Conservation (phyloP, 1,284 basidiomycete species). For the Ustilago esculenta region DNA sequence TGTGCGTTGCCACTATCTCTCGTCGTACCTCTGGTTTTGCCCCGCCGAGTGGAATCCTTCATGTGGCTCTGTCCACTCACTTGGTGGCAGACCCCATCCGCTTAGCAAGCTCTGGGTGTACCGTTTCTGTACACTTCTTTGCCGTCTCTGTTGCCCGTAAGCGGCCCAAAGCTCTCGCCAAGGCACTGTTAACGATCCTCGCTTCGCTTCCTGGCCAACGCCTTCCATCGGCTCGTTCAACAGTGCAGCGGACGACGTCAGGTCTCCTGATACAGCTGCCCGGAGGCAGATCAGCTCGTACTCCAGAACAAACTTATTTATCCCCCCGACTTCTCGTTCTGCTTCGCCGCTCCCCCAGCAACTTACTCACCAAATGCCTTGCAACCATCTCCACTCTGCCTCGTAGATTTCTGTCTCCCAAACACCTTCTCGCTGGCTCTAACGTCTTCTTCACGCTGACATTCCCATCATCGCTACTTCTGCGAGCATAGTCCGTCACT, state of each 20-base stretch:
- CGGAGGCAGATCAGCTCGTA: too few species aligned
- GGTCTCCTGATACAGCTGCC: too few species aligned
- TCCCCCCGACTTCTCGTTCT: not conserved
- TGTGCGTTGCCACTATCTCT: too few species aligned
- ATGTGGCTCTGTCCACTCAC: slow-evolving; percentile 1
- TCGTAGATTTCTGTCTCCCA: not conserved
- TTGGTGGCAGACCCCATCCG: too few species aligned
- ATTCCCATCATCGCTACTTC: not conserved
- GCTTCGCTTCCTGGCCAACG: not conserved
- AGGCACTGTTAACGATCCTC: not conserved
- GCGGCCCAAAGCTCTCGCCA: not conserved
- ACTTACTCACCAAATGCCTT: slow-evolving; percentile 2
- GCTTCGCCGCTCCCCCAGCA: not conserved
- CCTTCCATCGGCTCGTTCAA: not conserved
- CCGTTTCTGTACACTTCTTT: too few species aligned
- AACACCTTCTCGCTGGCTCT: too few species aligned
- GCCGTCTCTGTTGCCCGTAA: not conserved
- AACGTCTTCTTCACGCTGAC: too few species aligned
- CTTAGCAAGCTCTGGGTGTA: too few species aligned
- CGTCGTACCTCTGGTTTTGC: too few species aligned
- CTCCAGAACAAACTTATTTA: slow-evolving; percentile 1
- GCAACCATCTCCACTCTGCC: not conserved
- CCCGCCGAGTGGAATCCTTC: slow-evolving; percentile 1
- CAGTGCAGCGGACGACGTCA: too few species aligned
- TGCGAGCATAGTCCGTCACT: too few species aligned